Evolutionary conservation across 306 rosid genomes (phyloP).

Genomic region (Abrus precatorius): DNA sequence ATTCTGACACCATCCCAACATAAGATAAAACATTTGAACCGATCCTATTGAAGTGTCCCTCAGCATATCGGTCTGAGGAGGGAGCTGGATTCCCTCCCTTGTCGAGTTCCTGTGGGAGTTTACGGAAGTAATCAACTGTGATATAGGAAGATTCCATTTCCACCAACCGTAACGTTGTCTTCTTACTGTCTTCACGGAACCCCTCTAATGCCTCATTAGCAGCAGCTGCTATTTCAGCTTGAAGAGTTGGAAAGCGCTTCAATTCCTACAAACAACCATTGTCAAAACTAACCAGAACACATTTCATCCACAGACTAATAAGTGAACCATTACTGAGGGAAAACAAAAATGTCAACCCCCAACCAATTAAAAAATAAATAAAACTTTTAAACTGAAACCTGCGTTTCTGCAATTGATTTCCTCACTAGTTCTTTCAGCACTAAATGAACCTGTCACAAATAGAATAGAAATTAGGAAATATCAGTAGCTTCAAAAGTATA

Average conservation of each 20-base stretch:
- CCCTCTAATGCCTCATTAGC: slow-evolving; percentile 82
- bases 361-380: not conserved
- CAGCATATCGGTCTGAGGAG: slow-evolving; percentile 71
- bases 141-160: slow-evolving; percentile 98
- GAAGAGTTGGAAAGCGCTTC: slow-evolving; percentile 86
- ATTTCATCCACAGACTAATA: not conserved
- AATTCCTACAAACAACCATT: slow-evolving; percentile 70
- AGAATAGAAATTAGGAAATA: slow-evolving; percentile 11
- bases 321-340: not conserved
- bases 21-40: slow-evolving; percentile 87
- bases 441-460: slow-evolving; percentile 78
- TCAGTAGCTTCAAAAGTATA: not conserved
- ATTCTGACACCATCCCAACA: slow-evolving; percentile 88
- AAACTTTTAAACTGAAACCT: slow-evolving; percentile 61
- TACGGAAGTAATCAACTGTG: slow-evolving; percentile 95
- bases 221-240: slow-evolving; percentile 87
- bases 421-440: slow-evolving; percentile 91
- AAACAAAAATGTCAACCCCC: not conserved
- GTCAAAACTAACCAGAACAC: slow-evolving; percentile 29
- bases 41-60: slow-evolving; percentile 80
- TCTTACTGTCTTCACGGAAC: slow-evolving; percentile 86
- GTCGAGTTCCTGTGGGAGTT: slow-evolving; percentile 82
- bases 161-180: slow-evolving; percentile 81
- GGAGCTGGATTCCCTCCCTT: slow-evolving; percentile 65
- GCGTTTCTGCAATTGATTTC: slow-evolving; percentile 84